Conservation (phyloP, 108 stramenopile species). For the Nitzschia sp. region DNA sequence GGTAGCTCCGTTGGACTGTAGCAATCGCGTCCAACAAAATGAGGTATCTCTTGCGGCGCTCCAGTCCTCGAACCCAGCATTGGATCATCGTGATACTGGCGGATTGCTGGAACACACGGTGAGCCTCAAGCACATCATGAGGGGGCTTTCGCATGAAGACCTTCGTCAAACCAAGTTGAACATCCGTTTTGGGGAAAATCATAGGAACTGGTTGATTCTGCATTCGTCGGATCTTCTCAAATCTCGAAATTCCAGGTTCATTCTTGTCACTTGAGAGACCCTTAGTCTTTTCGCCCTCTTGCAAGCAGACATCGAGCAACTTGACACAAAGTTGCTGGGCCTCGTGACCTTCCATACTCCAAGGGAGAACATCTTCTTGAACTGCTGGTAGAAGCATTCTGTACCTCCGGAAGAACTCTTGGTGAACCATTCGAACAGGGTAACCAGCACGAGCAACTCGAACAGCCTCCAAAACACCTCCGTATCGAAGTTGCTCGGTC, state of each 20-base stretch:
- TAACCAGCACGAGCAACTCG: slow-evolving; percentile 98
- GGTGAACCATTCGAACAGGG: slow-evolving; percentile 93
- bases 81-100: slow-evolving; percentile 79
- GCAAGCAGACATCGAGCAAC: slow-evolving; percentile 63
- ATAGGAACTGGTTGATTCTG: slow-evolving; percentile 80
- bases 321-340: slow-evolving; percentile 77
- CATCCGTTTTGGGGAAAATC: slow-evolving; percentile 75
- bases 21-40: slow-evolving; percentile 58
- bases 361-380: slow-evolving; percentile 55
- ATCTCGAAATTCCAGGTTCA: slow-evolving; percentile 75
- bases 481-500: slow-evolving; percentile 95
- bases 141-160: slow-evolving; percentile 93
- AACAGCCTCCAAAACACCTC: slow-evolving; percentile 99
- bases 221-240: slow-evolving; percentile 87
- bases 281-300: slow-evolving; percentile 65
- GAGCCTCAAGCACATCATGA: slow-evolving; percentile 87
- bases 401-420: slow-evolving; percentile 89
- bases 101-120: slow-evolving; percentile 76
- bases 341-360: slow-evolving; percentile 76
- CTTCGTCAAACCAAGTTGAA: slow-evolving; percentile 89
- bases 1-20: slow-evolving; percentile 74
- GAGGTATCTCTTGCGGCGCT: slow-evolving; percentile 58
- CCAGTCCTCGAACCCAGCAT: slow-evolving; percentile 78
- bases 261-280: slow-evolving; percentile 35
- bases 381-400: slow-evolving; percentile 78